Evolutionary conservation across 2,329 filamentous ascomycete genomes (phyloP).

Genomic region (Colletotrichum aenigma): DNA sequence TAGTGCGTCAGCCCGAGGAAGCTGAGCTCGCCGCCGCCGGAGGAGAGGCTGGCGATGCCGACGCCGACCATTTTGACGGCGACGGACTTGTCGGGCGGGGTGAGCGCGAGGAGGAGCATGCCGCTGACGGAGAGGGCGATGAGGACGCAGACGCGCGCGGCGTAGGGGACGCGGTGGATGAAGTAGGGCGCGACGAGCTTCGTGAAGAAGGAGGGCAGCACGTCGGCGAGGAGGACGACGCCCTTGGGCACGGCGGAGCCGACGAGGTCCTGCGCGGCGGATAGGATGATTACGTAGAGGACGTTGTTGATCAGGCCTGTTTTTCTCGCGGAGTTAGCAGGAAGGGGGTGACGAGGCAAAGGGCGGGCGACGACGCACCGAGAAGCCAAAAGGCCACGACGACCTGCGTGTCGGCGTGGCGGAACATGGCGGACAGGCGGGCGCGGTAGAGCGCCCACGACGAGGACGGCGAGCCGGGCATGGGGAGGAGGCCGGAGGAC

Average conservation of each 20-base stretch:
- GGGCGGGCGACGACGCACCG: conserved; percentile 53
- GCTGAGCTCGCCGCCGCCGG: conserved; percentile 86
- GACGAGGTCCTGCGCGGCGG: conserved; percentile 92
- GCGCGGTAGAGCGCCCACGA: conserved; percentile 78
- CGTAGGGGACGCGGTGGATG: conserved; percentile 86
- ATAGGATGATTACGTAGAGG: conserved; percentile 96
- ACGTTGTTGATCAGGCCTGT: conserved; percentile 94
- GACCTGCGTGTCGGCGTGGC: conserved; percentile 72
- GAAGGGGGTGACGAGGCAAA: not conserved
- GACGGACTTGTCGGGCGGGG: conserved; percentile 70
- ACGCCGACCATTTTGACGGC: conserved; percentile 81
- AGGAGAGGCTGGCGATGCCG: conserved; percentile 82
- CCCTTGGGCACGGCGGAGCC: conserved; percentile 89
- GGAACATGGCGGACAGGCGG: conserved; percentile 66
- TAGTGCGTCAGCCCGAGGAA: conserved; percentile 92
- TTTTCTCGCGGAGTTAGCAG: not conserved
- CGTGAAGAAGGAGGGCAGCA: conserved; percentile 85
- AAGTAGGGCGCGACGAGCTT: conserved; percentile 94
- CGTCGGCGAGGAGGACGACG: conserved; percentile 90
- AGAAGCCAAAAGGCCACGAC: conserved; percentile 91
- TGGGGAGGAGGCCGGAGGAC: conserved; percentile 53
- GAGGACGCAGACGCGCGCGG: conserved; percentile 74
- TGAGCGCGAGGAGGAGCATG: conserved; percentile 88
- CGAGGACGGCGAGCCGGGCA: conserved; percentile 63
- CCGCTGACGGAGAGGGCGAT: conserved; percentile 77